Evolutionary conservation across 2,329 filamentous ascomycete genomes (phyloP).

Genomic region (Talaromyces verruculosus): DNA sequence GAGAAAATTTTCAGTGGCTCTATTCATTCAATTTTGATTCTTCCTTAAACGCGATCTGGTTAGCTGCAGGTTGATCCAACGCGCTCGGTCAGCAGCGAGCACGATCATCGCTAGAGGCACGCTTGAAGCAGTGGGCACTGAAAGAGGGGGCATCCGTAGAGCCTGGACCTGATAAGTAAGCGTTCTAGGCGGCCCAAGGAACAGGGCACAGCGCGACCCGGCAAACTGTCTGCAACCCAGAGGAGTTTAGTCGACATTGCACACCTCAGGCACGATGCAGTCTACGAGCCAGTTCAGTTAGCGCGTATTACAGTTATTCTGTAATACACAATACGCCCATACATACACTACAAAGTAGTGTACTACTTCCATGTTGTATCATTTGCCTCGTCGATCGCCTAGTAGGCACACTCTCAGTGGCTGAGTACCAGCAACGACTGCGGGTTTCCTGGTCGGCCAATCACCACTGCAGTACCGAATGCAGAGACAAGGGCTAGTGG

Average conservation of each 20-base stretch:
- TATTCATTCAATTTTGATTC: neutral
- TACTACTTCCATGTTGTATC: neutral
- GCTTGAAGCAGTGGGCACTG: neutral
- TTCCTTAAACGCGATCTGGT: neutral
- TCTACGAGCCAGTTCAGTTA: neutral
- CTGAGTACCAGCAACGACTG: neutral
- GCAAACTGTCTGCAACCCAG: neutral
- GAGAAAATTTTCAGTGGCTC: neutral
- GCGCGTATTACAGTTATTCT: neutral
- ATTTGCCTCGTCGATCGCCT: slow-evolving; percentile 10
- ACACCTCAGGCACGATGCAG: slow-evolving; percentile 17
- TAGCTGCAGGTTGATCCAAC: slow-evolving; percentile 14
- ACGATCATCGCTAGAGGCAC: slow-evolving; percentile 1
- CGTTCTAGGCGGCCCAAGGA: slow-evolving; percentile 20
- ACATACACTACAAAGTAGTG: neutral
- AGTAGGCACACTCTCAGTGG: neutral
- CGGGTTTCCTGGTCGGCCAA: slow-evolving; percentile 5
- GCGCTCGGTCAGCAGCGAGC: neutral
- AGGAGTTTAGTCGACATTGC: neutral
- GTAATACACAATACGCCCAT: neutral
- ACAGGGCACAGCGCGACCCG: slow-evolving; percentile 12
- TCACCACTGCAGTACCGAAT: neutral
- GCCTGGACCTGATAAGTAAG: slow-evolving; percentile 18
- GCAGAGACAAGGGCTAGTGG: slow-evolving; percentile 10
- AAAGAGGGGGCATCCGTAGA: neutral